A percentile compares a stretch with the other conserved stretches of the same genome.
phyloP scores from a whole-genome alignment of 768 basidiomycete genomes.

The Dictyophora rubrovolvata region DNA sequence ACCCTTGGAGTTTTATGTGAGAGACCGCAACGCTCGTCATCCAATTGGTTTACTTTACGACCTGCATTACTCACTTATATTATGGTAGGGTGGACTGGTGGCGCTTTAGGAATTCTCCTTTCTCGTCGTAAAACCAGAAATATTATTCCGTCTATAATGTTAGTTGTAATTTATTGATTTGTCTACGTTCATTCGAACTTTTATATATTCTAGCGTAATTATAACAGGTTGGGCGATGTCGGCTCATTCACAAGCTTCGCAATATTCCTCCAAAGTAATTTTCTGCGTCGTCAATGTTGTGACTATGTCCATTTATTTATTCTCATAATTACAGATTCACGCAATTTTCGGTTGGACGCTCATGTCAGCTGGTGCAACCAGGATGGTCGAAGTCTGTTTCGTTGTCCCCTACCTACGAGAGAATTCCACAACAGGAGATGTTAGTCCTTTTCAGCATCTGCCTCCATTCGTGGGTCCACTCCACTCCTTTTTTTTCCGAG shows the following conservation, averaged over 20 bases:
- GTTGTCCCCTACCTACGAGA: constrained; percentile 32
- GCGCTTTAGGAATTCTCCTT: constrained; percentile 77
- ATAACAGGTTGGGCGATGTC: constrained; percentile 95
- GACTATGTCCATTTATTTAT: neutral
- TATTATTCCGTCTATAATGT: constrained; percentile 78
- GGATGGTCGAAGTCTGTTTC: constrained; percentile 81
- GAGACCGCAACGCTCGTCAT: constrained; percentile 12
- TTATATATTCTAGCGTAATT: constrained; percentile 35
- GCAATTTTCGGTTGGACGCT: constrained; percentile 76
- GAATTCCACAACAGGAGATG: constrained; percentile 22
- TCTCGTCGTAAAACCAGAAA: constrained; percentile 74
- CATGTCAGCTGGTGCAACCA: constrained; percentile 69
- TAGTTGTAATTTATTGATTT: constrained; percentile 16
- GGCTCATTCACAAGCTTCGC: constrained; percentile 74
- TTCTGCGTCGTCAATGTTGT: neutral
- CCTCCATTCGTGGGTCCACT: constrained; percentile 70
- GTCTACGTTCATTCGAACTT: neutral
- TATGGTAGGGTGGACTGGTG: constrained; percentile 78
- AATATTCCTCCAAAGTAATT: constrained; percentile 70
- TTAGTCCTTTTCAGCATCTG: constrained; percentile 71
- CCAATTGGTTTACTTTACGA: neutral
- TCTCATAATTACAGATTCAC: constrained; percentile 47
- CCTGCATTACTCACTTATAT: neutral
- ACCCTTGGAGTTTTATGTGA: constrained; percentile 66
- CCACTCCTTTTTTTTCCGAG: neutral